These are phyloP conservation scores for Paecilomyces niveus DNA, from an alignment of 2,329 filamentous ascomycete genomes.

Conservation along the genomic window DNA sequence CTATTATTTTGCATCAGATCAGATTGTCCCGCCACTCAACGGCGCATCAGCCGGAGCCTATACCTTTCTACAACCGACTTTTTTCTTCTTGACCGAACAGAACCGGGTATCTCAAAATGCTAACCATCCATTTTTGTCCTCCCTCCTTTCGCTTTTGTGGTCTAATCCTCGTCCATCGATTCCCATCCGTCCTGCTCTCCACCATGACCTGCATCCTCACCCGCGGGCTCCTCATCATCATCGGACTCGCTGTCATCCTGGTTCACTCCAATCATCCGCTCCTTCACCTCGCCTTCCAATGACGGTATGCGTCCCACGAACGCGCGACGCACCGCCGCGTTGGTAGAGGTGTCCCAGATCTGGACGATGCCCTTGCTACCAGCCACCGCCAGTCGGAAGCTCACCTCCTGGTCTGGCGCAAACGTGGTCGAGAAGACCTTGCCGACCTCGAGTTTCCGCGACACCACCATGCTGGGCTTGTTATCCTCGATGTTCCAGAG, in stretches of 20 bases:
- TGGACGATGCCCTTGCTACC: conserved; percentile 90
- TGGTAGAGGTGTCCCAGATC: conserved; percentile 96
- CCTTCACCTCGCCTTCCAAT: conserved; percentile 56
- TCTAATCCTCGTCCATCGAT: conserved; percentile 47
- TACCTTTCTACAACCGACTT: not conserved
- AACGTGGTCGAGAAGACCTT: conserved; percentile 90
- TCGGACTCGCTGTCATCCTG: conserved; percentile 60
- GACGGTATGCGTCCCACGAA: conserved; percentile 68
- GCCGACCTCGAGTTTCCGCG: conserved; percentile 85
- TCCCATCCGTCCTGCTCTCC: conserved; percentile 45
- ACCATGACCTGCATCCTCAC: conserved; percentile 40
- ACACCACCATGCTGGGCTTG: conserved; percentile 84
- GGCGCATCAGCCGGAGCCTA: not conserved
- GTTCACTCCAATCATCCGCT: conserved; percentile 70
- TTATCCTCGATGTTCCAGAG: conserved; percentile 82
- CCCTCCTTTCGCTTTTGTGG: not conserved
- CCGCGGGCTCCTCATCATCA: conserved; percentile 49
- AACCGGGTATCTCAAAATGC: not conserved
- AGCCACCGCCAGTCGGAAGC: conserved; percentile 85
- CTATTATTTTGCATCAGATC: not conserved
- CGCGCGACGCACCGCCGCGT: conserved; percentile 72
- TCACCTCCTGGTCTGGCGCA: conserved; percentile 81
- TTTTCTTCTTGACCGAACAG: not conserved
- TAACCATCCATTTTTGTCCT: not conserved
- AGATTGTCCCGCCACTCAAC: not conserved